Conservation (phyloP, 768 basidiomycete genomes). For the Pleurotus eryngii region DNA sequence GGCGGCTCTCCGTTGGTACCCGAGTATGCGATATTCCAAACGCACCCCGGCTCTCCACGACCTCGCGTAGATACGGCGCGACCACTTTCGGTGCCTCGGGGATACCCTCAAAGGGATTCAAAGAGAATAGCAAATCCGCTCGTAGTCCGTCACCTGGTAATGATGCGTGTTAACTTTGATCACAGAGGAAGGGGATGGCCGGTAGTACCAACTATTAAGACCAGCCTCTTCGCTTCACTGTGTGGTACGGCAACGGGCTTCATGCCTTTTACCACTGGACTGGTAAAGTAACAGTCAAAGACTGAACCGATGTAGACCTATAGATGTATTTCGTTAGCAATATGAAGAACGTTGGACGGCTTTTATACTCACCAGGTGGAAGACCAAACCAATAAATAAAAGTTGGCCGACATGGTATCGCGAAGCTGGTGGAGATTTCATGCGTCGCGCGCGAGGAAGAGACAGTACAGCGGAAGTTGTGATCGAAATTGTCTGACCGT, state of each 20-base stretch:
- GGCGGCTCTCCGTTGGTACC: slow-evolving; percentile 85
- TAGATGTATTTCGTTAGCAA: not conserved
- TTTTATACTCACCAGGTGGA: slow-evolving; percentile 70
- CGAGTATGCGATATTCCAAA: slow-evolving; percentile 85
- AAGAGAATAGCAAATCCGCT: slow-evolving; percentile 72
- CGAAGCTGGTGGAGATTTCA: slow-evolving; percentile 10
- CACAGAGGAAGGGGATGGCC: not conserved
- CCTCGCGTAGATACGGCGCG: slow-evolving; percentile 72
- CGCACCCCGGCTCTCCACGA: slow-evolving; percentile 63
- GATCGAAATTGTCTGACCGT: no score
- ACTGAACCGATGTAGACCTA: slow-evolving; percentile 23
- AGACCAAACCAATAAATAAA: slow-evolving; percentile 65
- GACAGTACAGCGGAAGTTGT: no score
- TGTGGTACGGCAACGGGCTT: slow-evolving; percentile 40
- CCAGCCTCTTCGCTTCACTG: slow-evolving; percentile 66
- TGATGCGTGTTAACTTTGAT: not conserved
- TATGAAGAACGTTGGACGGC: slow-evolving; percentile 30
- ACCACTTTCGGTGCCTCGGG: slow-evolving; percentile 52
- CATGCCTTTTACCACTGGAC: slow-evolving; percentile 81
- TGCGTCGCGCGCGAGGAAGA: not conserved
- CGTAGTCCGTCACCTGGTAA: slow-evolving; percentile 74
- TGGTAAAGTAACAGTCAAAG: slow-evolving; percentile 89
- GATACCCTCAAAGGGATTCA: slow-evolving; percentile 56
- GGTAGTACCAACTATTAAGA: slow-evolving; percentile 69
- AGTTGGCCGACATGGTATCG: slow-evolving; percentile 41